Conservation (phyloP, 2,329 filamentous ascomycete species). For the Fusarium hainanense region DNA sequence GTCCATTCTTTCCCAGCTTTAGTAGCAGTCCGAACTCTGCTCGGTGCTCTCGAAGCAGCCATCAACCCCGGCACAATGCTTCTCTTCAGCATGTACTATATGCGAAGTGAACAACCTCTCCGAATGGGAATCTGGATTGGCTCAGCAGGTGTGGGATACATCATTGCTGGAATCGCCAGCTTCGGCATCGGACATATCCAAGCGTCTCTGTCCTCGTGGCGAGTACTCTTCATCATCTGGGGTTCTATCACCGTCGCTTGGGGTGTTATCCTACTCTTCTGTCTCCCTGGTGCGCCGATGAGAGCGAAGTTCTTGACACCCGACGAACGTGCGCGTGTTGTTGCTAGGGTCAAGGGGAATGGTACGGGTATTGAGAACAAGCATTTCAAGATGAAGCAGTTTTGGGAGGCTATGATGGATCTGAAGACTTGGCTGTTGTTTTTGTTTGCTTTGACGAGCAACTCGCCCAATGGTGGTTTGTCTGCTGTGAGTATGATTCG, state of each 20-base stretch:
- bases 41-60: constrained; percentile 9
- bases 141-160: constrained; percentile 29
- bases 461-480: constrained; percentile 66
- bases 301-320: constrained; percentile 60
- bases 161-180: constrained; percentile 36
- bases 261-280: constrained; percentile 64
- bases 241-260: constrained; percentile 53
- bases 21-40: not conserved
- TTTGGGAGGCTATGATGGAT: constrained; percentile 61
- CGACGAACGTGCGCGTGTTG: constrained; percentile 59
- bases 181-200: constrained; percentile 39
- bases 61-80: constrained; percentile 31
- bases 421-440: constrained; percentile 71
- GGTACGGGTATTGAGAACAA: constrained; percentile 66
- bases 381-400: constrained; percentile 59
- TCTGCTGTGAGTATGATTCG: constrained; percentile 20
- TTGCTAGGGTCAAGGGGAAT: constrained; percentile 61
- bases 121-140: constrained; percentile 40
- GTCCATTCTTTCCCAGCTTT: not conserved
- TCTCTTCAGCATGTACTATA: constrained; percentile 39
- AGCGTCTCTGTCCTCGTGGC: constrained; percentile 13
- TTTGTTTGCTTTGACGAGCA: constrained; percentile 60
- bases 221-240: constrained; percentile 34
- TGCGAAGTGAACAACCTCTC: constrained; percentile 25
- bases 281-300: constrained; percentile 65